These are phyloP conservation scores for Maudiozyma barnettii DNA, from an alignment of 805 yeast species.

Conservation along the genomic window DNA sequence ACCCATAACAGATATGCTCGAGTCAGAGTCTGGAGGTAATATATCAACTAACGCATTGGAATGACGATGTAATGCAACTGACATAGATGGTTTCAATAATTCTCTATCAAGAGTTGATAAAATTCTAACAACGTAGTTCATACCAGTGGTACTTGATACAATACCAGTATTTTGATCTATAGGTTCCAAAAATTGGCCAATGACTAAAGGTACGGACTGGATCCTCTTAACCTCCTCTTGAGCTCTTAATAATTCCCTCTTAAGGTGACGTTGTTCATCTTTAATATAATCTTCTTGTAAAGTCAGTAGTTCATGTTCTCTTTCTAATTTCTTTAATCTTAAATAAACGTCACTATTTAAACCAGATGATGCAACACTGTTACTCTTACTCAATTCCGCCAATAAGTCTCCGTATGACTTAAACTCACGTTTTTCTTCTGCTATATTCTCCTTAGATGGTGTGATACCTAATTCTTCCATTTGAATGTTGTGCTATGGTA, in stretches of 20 bases:
- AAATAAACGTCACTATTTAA: constrained; percentile 62
- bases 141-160: constrained; percentile 95
- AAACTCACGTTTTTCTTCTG: constrained; percentile 26
- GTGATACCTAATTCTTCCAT: constrained; percentile 61
- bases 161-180: constrained; percentile 95
- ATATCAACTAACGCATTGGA: constrained; percentile 96
- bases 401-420: constrained; percentile 27
- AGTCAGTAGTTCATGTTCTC: constrained; percentile 72
- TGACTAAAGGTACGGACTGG: constrained; percentile 94
- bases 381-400: constrained; percentile 22
- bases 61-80: constrained; percentile 96
- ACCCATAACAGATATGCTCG: constrained; percentile 88
- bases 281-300: constrained; percentile 95
- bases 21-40: constrained; percentile 97
- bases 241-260: constrained; percentile 88
- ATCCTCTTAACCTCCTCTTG: constrained; percentile 98
- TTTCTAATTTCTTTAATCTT: constrained; percentile 78
- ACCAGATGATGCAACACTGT: constrained; percentile 10
- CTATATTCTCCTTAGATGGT: constrained; percentile 24
- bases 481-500: neutral
- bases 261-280: constrained; percentile 94
- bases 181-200: constrained; percentile 96
- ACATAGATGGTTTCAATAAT: constrained; percentile 83
- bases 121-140: constrained; percentile 92
- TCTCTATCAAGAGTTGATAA: constrained; percentile 92